These are phyloP conservation scores for Plenodomus biglobosus DNA, from an alignment of 2,329 filamentous ascomycete genomes.

Conservation along the genomic window DNA sequence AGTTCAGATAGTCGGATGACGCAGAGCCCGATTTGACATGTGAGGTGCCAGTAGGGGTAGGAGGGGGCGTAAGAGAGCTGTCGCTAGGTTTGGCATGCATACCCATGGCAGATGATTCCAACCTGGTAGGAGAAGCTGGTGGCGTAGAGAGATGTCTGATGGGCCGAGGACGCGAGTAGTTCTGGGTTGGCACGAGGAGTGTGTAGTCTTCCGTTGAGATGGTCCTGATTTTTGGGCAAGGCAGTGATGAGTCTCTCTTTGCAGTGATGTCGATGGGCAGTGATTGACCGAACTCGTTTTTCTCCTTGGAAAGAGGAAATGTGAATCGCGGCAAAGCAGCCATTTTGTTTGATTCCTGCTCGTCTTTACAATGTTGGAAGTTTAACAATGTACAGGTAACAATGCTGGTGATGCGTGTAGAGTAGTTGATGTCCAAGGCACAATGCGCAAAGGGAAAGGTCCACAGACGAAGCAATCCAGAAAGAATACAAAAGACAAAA, in stretches of 20 bases:
- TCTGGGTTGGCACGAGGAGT: conserved; percentile 7
- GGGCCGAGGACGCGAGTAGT: conserved; percentile 3
- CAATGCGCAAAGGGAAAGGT: conserved; percentile 17
- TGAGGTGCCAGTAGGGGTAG: conserved; percentile 27
- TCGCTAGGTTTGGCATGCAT: conserved; percentile 18
- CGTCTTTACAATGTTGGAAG: conserved; percentile 3
- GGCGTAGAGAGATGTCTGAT: conserved; percentile 25
- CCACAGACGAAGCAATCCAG: conserved; percentile 12
- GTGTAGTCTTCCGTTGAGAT: conserved; percentile 8
- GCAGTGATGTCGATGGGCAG: not conserved
- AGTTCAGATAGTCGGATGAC: conserved; percentile 20
- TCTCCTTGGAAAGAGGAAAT: conserved; percentile 6
- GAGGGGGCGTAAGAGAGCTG: conserved; percentile 30
- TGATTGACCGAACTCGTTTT: not conserved
- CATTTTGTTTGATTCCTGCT: conserved; percentile 9
- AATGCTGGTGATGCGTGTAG: conserved; percentile 6
- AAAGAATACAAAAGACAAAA: conserved; percentile 5
- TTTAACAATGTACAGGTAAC: conserved; percentile 12
- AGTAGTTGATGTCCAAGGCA: conserved; percentile 17
- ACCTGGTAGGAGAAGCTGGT: conserved; percentile 28
- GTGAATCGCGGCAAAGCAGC: conserved; percentile 9
- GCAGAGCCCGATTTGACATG: conserved; percentile 24
- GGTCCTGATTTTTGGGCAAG: conserved; percentile 13
- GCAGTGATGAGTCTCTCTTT: conserved; percentile 14
- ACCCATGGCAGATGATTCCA: conserved; percentile 20